Evolutionary conservation across 345 rosid genomes (phyloP), one percentile per base, ranked within the genome.

Genomic region (Atalantia buxifolia): DNA sequence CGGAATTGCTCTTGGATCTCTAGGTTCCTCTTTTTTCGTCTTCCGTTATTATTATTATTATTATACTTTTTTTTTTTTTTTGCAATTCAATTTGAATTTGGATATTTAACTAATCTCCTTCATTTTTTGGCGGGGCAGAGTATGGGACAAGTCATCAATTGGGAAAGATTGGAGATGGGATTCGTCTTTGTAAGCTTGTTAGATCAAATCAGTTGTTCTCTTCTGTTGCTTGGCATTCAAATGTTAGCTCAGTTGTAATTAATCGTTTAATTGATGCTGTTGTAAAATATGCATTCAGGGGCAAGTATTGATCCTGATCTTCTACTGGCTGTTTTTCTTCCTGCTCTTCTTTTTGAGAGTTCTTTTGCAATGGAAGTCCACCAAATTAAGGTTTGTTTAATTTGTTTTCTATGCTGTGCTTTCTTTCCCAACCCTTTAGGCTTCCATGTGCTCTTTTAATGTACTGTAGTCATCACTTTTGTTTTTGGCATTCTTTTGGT

Each of bases 271-370:
- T 45, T 45, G 50, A 22, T 75, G 40, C 24, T 65, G 53, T 62
- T 78, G 66, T 70, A 59, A 60, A 12, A 45, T 45, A 66, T 66
- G 55, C 10, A 10, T 88, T 76, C 84, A 96, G 99, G 99, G 99
- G 89, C 97, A 24, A 77, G 24, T 0, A 96, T 96, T 63, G 87
- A 96, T 78, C 98, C 98, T 18, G 89, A 92, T 45, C 98, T 94
- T 79, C 84, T 96, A 30, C 81, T 96, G 84, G 98, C 98, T 55
- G 95, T 96, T 62, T 94, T 96, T 81, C 98, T 96, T 83, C 99
- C 99, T 21, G 95, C 99, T 45, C 95, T 96, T 80, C 95, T 96
- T 76, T 96, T 94, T 33, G 98, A 96, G 88, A 96, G 98, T 84
- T 86, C 99, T 33, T 96, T 96, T 78, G 86, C 98, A 0, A 94